Base-by-base conservation (phyloP, 1,139 yeast species). In the Zygoascus sp. region DNA sequence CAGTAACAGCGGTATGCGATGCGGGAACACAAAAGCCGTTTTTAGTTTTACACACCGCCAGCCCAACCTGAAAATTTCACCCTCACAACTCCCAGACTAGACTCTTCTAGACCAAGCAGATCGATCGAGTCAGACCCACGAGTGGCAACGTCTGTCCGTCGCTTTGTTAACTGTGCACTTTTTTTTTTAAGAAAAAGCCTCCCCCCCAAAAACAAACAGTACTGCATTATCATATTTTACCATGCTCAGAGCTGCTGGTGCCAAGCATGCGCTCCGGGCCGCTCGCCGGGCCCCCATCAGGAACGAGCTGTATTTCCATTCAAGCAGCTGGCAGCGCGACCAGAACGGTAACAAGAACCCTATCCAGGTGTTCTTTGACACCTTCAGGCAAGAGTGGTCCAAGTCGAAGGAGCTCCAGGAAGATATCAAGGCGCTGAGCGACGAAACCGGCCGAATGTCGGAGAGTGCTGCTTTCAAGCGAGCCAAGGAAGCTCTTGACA, bases 381-480 rank as follows among this genome's bases (percentile, higher is more conserved):
- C 98, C 1, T 94, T 94, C 73, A 83, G 77, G 64, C 74, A 75
- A 50, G 99, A 94, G 69, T 92, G 96, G 80, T 81, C 85, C 64
- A 90, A 92, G 67, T 83, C 92, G 44, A 77, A 77, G 59, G 98
- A 94, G 64, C 76, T 94, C 51, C 95, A 92, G 63, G 89, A 87
- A 51, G 88, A 89, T 60, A 88, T 94, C 62, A 92, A 92, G 67
- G 96, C 96, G 11, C 76, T 94, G 50, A 96, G 89, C 65, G 97
- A 92, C 67, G 97, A 95, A 58, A 88, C 97, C 2, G 98, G 97
- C 32, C 80, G 90, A 60, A 79, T 94, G 65, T 89, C 96, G 27
- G 98, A 92, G 57, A 83, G 94, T 42, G 97, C 90, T 49, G 95
- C 97, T 1, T 90, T 87, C 71, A 87, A 83, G 65, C 81, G 77